phyloP scores from a whole-genome alignment of 257 asterid genomes.

The Galeopsis tetrahit region DNA sequence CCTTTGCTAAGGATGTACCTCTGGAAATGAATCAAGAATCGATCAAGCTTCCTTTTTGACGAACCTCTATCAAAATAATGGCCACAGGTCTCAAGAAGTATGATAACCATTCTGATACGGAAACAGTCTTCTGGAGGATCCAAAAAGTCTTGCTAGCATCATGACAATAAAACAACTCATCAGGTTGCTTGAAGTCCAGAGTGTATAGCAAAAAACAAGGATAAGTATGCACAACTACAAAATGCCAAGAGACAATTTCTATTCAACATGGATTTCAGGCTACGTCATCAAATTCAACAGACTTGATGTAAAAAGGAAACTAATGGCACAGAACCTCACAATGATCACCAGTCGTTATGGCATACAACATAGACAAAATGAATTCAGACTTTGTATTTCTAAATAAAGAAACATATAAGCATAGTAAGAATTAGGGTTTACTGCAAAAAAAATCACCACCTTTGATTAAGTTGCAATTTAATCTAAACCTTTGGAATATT shows the following conservation, averaged over 20 bases:
- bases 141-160: slow-evolving; percentile 77
- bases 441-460: too few relatives aligned
- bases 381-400: background rate
- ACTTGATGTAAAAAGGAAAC: slow-evolving; percentile 1
- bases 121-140: slow-evolving; percentile 98
- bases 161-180: slow-evolving; percentile 39
- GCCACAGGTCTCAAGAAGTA: slow-evolving; percentile 97
- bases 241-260: slow-evolving; percentile 3
- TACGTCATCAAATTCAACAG: slow-evolving; percentile 14
- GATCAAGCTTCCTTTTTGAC: slow-evolving; percentile 95
- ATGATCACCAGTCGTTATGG: too few relatives aligned
- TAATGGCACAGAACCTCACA: slow-evolving; percentile 6
- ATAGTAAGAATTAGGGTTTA: background rate
- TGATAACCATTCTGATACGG: slow-evolving; percentile 90
- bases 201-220: background rate
- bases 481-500: too few relatives aligned
- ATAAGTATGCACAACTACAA: slow-evolving; percentile 3
- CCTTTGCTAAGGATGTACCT: slow-evolving; percentile 86
- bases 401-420: background rate
- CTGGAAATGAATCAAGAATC: slow-evolving; percentile 93
- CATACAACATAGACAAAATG: slow-evolving; percentile 19
- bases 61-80: slow-evolving; percentile 99
- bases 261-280: slow-evolving; percentile 22
- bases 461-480: too few relatives aligned
- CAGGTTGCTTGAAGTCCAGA: slow-evolving; percentile 28